Evolutionary conservation across 2,329 filamentous ascomycete species (phyloP).

Genomic region (Tricladium varicosporioides): DNA sequence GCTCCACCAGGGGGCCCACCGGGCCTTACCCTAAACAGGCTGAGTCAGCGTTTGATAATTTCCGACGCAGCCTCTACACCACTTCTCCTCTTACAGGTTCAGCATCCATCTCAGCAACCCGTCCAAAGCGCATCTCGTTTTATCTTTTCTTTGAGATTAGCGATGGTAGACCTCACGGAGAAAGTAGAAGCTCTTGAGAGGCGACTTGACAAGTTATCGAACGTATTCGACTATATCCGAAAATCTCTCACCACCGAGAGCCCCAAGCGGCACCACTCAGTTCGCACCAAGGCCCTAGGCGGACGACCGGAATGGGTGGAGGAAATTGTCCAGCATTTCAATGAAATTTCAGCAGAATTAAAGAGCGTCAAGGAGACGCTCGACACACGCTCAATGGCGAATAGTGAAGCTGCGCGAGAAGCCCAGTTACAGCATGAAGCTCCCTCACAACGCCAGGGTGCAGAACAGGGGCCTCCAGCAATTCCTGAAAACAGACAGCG

Average conservation of each 20-base stretch:
- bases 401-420: conserved; percentile 2
- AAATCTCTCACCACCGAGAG: conserved; percentile 7
- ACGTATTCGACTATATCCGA: conserved; percentile 3
- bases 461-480: neutral
- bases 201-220: neutral
- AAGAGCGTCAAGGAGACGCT: conserved; percentile 7
- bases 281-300: neutral
- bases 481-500: neutral
- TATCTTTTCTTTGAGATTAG: conserved; percentile 1
- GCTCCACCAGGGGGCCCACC: neutral
- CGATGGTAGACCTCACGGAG: conserved; percentile 2
- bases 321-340: conserved; percentile 3
- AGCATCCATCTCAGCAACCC: neutral
- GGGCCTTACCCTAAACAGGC: neutral
- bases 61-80: neutral
- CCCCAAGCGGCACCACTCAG: neutral
- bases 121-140: neutral
- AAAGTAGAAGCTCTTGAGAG: conserved; percentile 9
- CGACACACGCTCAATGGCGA: neutral
- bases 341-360: conserved; percentile 9
- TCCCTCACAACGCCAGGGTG: neutral
- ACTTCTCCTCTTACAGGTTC: neutral
- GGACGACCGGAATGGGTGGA: conserved; percentile 1
- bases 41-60: conserved; percentile 1
- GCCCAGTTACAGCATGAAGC: neutral